These are phyloP conservation scores for Atkinsonella texensis DNA, from an alignment of 2,329 filamentous ascomycete species.

Conservation along the genomic window DNA sequence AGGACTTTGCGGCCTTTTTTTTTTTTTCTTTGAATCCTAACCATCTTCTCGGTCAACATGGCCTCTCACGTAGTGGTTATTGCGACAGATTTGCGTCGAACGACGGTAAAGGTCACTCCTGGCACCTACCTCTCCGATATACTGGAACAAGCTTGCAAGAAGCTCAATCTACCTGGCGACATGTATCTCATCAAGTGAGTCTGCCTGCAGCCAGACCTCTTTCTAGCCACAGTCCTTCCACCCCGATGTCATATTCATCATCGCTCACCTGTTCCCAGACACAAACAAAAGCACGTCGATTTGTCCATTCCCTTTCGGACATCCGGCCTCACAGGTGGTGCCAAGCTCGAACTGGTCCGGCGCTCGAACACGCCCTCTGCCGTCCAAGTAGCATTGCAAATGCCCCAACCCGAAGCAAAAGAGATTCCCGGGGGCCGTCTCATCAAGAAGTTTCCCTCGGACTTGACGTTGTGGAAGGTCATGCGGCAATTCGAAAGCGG, in stretches of 20 bases:
- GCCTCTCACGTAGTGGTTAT: constrained; percentile 82
- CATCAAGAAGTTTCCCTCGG: constrained; percentile 76
- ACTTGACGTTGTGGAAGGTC: constrained; percentile 79
- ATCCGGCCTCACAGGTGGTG: constrained; percentile 70
- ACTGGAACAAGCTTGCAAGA: constrained; percentile 74
- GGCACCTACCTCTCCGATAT: constrained; percentile 75
- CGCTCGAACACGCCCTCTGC: constrained; percentile 75
- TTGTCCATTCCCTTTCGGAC: constrained; percentile 75
- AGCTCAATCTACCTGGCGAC: constrained; percentile 60
- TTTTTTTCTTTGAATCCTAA: not conserved
- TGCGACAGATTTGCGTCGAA: constrained; percentile 63
- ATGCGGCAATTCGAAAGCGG: constrained; percentile 81
- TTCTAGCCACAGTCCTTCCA: not conserved
- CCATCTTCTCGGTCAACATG: constrained; percentile 39
- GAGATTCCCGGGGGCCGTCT: constrained; percentile 54
- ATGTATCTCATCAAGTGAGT: constrained; percentile 71
- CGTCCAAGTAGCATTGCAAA: constrained; percentile 78
- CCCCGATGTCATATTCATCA: not conserved
- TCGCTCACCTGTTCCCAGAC: constrained; percentile 30
- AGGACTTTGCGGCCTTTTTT: not conserved
- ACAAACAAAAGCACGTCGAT: constrained; percentile 77
- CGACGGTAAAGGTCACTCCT: constrained; percentile 72
- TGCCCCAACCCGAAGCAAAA: constrained; percentile 59
- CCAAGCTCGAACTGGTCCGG: constrained; percentile 84
- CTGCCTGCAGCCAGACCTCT: not conserved